These are phyloP conservation scores for Aspergillus fijiensis DNA, from an alignment of 2,329 filamentous ascomycete species.

Conservation along the genomic window DNA sequence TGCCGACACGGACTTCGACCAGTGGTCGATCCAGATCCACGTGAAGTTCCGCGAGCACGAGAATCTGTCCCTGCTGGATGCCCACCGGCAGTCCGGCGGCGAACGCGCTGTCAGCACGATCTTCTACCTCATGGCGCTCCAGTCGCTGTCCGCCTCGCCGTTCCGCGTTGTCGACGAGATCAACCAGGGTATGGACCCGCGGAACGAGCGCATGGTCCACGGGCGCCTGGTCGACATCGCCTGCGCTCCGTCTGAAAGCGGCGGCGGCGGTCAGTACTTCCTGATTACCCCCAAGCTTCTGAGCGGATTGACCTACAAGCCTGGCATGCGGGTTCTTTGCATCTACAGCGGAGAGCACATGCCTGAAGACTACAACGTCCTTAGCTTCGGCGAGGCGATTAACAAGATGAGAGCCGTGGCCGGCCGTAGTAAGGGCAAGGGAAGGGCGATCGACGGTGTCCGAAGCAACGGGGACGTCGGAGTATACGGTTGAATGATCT, in stretches of 20 bases:
- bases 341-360: slow-evolving; percentile 81
- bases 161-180: slow-evolving; percentile 99
- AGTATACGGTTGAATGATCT: not conserved
- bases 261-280: slow-evolving; percentile 73
- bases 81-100: slow-evolving; percentile 92
- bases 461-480: slow-evolving; percentile 7
- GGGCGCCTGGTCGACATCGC: slow-evolving; percentile 98
- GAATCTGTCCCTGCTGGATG: slow-evolving; percentile 77
- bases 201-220: slow-evolving; percentile 97
- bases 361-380: slow-evolving; percentile 39
- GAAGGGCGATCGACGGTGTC: slow-evolving; percentile 11
- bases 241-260: slow-evolving; percentile 58
- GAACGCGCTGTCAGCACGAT: slow-evolving; percentile 96
- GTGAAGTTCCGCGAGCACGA: slow-evolving; percentile 93
- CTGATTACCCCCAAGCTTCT: slow-evolving; percentile 96
- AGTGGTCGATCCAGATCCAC: slow-evolving; percentile 89
- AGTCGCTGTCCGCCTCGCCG: slow-evolving; percentile 87
- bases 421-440: slow-evolving; percentile 19
- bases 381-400: slow-evolving; percentile 41
- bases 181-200: slow-evolving; percentile 98
- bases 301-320: slow-evolving; percentile 78
- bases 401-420: slow-evolving; percentile 34
- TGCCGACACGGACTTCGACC: slow-evolving; percentile 74
- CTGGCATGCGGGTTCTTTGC: slow-evolving; percentile 87
- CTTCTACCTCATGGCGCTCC: slow-evolving; percentile 98